Conservation (phyloP, 2,329 filamentous ascomycete genomes). For the Neonectria magnoliae region DNA sequence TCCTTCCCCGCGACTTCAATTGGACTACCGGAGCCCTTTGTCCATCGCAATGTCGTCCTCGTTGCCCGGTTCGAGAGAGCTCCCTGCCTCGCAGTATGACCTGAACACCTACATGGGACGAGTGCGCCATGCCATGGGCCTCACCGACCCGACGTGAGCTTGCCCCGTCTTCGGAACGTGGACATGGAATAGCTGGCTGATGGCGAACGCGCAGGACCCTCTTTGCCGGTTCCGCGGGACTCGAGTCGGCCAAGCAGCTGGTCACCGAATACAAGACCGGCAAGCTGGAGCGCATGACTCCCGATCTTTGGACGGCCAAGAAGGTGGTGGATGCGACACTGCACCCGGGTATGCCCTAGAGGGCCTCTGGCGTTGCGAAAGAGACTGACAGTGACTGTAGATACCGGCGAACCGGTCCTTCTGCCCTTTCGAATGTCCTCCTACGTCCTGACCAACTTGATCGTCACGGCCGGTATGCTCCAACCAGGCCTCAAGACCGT, state of each 20-base stretch:
- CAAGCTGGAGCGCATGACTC: constrained; percentile 81
- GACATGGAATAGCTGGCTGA: constrained; percentile 14
- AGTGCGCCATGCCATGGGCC: constrained; percentile 86
- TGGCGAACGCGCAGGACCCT: constrained; percentile 72
- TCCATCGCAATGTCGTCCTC: constrained; percentile 68
- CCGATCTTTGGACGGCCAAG: constrained; percentile 93
- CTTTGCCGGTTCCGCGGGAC: constrained; percentile 78
- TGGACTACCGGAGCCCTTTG: constrained; percentile 1
- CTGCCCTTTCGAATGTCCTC: constrained; percentile 97
- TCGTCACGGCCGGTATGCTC: constrained; percentile 97
- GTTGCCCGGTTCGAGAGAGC: constrained; percentile 76
- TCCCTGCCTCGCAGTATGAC: constrained; percentile 93
- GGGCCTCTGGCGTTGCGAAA: not conserved
- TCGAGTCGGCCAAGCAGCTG: constrained; percentile 86
- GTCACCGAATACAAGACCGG: constrained; percentile 89
- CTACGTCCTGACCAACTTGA: constrained; percentile 91
- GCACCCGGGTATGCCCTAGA: constrained; percentile 77
- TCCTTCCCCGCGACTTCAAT: constrained; percentile 15
- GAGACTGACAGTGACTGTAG: constrained; percentile 56
- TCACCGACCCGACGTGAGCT: constrained; percentile 94
- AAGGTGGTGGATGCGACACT: constrained; percentile 97
- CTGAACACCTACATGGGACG: constrained; percentile 94
- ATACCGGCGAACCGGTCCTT: constrained; percentile 91
- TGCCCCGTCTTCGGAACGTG: not conserved
- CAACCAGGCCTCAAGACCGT: constrained; percentile 84